These are phyloP conservation scores for Takashimella tepidaria DNA, from an alignment of 1,284 basidiomycete genomes.

Conservation along the genomic window DNA sequence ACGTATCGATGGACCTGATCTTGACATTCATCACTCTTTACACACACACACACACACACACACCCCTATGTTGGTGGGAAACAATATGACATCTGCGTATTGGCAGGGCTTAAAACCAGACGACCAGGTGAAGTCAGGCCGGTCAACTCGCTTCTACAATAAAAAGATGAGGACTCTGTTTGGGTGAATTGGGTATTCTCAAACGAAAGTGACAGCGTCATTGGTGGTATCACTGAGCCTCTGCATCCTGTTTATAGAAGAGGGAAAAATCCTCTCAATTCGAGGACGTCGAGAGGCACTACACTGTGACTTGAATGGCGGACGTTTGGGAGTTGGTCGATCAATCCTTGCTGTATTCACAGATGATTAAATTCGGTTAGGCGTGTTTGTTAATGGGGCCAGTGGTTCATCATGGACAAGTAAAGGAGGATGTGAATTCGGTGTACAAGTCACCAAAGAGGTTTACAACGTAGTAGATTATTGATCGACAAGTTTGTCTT, in stretches of 20 bases:
- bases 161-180: too few species aligned
- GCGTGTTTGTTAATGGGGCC: too few species aligned
- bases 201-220: too few species aligned
- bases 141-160: slow-evolving; percentile 4
- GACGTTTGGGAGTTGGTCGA: neutral
- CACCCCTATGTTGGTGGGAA: slow-evolving; percentile 15
- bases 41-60: too few species aligned
- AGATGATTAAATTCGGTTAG: too few species aligned
- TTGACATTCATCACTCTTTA: slow-evolving; percentile 11
- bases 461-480: too few species aligned
- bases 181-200: too few species aligned
- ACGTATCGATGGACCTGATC: slow-evolving; percentile 10
- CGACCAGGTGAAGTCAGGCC: slow-evolving; percentile 3
- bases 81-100: slow-evolving; percentile 11
- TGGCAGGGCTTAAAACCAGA: slow-evolving; percentile 13
- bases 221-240: too few species aligned
- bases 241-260: neutral
- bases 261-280: neutral
- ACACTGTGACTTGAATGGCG: neutral
- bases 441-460: too few species aligned
- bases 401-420: too few species aligned
- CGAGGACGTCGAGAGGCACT: neutral
- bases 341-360: neutral
- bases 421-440: too few species aligned
- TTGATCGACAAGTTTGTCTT: too few species aligned